Percentiles rank a stretch among this genome's conserved stretches.
These are phyloP conservation scores for Apodospora peruviana DNA, from an alignment of 495 filamentous ascomycete genomes.

Conservation along the genomic window DNA sequence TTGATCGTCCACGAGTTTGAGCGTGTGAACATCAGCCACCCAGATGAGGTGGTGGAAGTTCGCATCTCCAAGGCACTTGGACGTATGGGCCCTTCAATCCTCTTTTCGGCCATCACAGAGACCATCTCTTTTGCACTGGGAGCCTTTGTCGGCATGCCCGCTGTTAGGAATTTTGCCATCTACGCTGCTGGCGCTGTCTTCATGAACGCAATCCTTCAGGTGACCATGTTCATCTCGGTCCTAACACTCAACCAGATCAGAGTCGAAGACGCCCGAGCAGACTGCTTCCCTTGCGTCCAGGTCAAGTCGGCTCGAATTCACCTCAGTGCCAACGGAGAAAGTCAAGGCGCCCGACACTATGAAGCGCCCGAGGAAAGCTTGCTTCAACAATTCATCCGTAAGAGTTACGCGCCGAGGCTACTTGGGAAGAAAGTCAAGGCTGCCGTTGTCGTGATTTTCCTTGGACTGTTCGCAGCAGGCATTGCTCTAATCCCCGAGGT, in stretches of 20 bases:
- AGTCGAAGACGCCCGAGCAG: constrained; percentile 79
- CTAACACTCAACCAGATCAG: constrained; percentile 84
- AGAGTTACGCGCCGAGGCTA: constrained; percentile 76
- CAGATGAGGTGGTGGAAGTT: constrained; percentile 78
- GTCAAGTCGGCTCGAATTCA: constrained; percentile 58
- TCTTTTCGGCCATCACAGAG: constrained; percentile 91
- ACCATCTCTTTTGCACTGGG: constrained; percentile 89
- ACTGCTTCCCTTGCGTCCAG: constrained; percentile 85
- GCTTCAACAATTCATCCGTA: constrained; percentile 80
- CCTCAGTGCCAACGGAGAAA: constrained; percentile 33
- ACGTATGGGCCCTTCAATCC: constrained; percentile 91
- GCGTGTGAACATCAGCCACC: constrained; percentile 81
- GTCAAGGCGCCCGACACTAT: constrained; percentile 41
- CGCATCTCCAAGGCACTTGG: constrained; percentile 80
- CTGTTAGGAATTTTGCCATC: constrained; percentile 91
- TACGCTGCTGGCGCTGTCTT: constrained; percentile 96
- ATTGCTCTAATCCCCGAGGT: constrained; percentile 79
- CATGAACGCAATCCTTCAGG: constrained; percentile 90
- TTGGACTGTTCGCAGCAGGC: constrained; percentile 81
- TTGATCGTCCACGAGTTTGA: constrained; percentile 98
- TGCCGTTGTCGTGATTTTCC: constrained; percentile 67
- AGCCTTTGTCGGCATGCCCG: constrained; percentile 94
- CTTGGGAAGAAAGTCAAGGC: constrained; percentile 75
- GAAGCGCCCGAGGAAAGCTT: constrained; percentile 71
- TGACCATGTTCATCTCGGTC: constrained; percentile 93